A percentile compares a stretch with the other conserved stretches of the same genome.
Evolutionary conservation across 768 basidiomycete genomes (phyloP).

Genomic region (Lactarius deliciosus): DNA sequence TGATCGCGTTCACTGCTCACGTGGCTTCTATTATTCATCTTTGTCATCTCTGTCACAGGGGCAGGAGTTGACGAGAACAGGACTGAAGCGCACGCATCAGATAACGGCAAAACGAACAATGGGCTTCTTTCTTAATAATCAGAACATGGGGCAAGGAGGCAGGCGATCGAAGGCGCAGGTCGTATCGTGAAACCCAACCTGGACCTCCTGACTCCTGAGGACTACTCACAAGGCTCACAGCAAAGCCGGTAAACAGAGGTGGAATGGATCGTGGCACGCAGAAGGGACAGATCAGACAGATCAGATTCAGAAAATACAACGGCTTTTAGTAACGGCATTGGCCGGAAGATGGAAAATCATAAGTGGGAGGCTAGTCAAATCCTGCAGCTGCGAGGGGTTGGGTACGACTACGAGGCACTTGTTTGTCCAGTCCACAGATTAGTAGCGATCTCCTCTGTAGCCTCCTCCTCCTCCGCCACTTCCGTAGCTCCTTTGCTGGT

Average conservation of each 20-base stretch:
- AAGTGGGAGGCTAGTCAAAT: neutral
- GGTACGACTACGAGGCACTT: neutral
- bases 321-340: neutral
- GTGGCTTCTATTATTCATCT: neutral
- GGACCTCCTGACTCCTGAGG: neutral
- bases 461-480: conserved; percentile 14
- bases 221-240: no score
- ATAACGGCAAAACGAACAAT: neutral
- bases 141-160: no score
- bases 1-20: neutral
- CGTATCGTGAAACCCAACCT: neutral
- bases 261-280: neutral
- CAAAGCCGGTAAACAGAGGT: neutral
- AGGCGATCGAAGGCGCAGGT: no score
- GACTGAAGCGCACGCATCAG: neutral
- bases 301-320: neutral
- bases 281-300: neutral
- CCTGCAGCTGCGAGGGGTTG: neutral
- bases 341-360: neutral
- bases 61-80: no score
- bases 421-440: neutral
- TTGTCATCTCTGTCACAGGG: neutral
- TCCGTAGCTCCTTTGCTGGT: conserved; percentile 25
- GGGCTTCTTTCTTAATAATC: no score
- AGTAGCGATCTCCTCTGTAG: neutral